Conservation (phyloP, 345 rosid species). For the Gossypium mustelinum region DNA sequence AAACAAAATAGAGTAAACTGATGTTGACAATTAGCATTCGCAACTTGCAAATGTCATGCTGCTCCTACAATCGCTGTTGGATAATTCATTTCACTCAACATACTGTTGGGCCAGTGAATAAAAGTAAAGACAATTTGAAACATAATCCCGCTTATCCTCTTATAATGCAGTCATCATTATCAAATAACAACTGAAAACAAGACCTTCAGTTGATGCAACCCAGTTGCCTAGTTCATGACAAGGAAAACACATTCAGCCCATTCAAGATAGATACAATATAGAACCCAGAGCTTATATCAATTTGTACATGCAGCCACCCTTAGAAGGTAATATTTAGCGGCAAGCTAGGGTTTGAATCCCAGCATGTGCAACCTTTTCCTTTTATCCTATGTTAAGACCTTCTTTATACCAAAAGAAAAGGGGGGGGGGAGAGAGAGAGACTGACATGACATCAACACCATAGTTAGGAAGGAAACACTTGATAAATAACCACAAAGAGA, state of each 20-base stretch:
- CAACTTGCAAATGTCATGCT: neutral
- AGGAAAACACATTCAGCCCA: neutral
- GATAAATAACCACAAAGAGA: neutral
- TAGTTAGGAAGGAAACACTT: neutral
- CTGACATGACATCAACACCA: too few species aligned
- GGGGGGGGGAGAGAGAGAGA: too few species aligned
- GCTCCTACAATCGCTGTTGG: neutral
- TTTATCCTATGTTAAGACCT: too few species aligned
- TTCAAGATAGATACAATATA: neutral
- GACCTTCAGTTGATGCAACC: slow-evolving; percentile 3
- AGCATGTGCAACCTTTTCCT: too few species aligned
- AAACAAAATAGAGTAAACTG: neutral
- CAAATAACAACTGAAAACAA: neutral
- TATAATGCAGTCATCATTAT: neutral
- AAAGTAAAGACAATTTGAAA: neutral
- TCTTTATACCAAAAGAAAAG: too few species aligned
- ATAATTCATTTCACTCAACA: neutral
- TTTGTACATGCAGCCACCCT: too few species aligned
- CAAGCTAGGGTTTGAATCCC: too few species aligned
- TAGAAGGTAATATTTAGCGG: too few species aligned
- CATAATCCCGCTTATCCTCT: neutral
- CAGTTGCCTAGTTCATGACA: neutral
- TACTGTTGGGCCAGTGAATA: neutral
- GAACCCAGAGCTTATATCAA: too few species aligned
- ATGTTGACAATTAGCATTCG: neutral